phyloP scores from a whole-genome alignment of 305 asterid species.

The Petunia hybrid region DNA sequence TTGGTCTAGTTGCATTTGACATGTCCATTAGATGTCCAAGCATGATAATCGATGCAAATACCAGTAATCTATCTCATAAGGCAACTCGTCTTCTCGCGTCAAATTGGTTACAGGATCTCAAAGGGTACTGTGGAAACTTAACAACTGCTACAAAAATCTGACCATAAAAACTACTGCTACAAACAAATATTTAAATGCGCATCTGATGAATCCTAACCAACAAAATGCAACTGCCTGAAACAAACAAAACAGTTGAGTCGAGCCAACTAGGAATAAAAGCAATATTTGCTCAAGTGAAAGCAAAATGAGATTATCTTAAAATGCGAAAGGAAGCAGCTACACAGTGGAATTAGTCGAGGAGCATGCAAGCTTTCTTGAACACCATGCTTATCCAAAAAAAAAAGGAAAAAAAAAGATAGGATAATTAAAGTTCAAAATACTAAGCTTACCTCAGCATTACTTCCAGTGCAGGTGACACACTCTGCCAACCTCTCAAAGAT shows the following conservation, averaged over 20 bases:
- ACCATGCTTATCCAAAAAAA: not conserved
- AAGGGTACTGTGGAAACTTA: not conserved
- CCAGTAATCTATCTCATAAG: not conserved
- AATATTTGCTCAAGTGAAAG: no score
- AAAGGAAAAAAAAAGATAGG: not conserved
- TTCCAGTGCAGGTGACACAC: slow-evolving; percentile 73
- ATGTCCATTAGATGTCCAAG: not conserved
- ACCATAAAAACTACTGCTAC: not conserved
- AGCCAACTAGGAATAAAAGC: not conserved
- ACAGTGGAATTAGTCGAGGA: no score
- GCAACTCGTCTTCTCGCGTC: not conserved
- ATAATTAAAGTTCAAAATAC: slow-evolving; percentile 12
- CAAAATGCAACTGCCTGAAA: not conserved
- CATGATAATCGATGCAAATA: not conserved
- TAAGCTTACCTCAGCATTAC: slow-evolving; percentile 64
- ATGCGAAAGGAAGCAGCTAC: no score
- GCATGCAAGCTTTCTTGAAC: no score
- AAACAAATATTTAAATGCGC: not conserved
- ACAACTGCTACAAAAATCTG: not conserved
- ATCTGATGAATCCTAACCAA: not conserved
- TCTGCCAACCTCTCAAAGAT: slow-evolving; percentile 76
- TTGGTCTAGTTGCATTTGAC: no score
- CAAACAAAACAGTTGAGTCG: not conserved
- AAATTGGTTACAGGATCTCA: not conserved
- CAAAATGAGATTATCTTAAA: no score